These are phyloP conservation scores for Solanum medicagineum DNA, from an alignment of 257 asterid species.

Conservation along the genomic window DNA sequence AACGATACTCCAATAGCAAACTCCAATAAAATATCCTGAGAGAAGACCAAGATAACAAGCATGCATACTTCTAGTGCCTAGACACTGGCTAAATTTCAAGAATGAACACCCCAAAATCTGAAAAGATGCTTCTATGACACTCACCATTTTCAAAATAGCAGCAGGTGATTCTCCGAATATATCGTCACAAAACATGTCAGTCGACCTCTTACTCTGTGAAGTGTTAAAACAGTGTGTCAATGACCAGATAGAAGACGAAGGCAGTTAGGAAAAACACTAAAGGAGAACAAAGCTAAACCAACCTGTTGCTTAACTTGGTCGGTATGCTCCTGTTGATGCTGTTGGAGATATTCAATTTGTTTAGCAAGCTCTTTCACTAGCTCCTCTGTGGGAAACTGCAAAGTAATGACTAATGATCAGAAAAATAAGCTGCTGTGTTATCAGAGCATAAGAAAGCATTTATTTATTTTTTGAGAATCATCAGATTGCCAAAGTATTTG, in stretches of 20 bases:
- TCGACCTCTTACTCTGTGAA: slow-evolving; percentile 66
- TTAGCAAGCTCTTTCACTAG: background rate
- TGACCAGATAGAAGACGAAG: background rate
- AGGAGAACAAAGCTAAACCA: slow-evolving; percentile 1
- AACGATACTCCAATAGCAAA: background rate
- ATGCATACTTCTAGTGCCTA: background rate
- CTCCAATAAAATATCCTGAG: background rate
- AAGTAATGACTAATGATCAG: background rate
- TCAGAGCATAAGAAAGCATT: slow-evolving; percentile 9
- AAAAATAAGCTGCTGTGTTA: background rate
- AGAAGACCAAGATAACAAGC: background rate
- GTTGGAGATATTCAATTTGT: background rate
- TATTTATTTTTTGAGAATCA: background rate
- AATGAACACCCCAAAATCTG: no score
- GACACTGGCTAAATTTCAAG: no score
- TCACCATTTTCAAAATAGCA: slow-evolving; percentile 54
- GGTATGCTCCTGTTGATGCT: background rate
- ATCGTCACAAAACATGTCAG: slow-evolving; percentile 81
- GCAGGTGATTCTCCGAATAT: slow-evolving; percentile 94
- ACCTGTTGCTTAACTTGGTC: background rate
- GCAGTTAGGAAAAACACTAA: slow-evolving; percentile 8
- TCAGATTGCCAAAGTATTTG: background rate
- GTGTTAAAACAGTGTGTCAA: background rate
- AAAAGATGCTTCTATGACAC: slow-evolving; percentile 1
- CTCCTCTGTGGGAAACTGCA: background rate